Evolutionary conservation across 208 protist genomes (phyloP).

Genomic region (Acanthamoeba quina): DNA sequence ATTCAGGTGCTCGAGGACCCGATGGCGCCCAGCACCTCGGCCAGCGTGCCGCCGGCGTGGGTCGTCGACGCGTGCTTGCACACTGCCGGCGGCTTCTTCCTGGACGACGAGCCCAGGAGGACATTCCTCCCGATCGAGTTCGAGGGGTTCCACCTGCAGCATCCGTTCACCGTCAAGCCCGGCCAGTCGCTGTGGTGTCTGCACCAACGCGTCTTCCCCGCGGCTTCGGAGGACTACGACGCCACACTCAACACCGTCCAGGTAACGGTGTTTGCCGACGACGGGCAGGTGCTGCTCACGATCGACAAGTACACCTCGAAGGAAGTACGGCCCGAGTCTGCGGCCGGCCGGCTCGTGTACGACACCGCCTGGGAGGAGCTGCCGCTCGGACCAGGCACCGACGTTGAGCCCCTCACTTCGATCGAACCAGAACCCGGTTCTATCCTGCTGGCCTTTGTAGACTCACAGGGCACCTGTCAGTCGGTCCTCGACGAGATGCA

Average conservation of each 20-base stretch:
- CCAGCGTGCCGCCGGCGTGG: background rate
- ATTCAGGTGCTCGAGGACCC: background rate
- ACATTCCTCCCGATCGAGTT: constrained; percentile 49
- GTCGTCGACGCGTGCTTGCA: constrained; percentile 58
- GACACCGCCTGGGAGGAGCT: constrained; percentile 29
- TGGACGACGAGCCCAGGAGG: background rate
- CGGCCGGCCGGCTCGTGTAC: background rate
- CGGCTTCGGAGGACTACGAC: background rate
- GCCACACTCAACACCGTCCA: background rate
- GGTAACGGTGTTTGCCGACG: background rate
- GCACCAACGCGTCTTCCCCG: background rate
- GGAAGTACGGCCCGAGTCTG: background rate
- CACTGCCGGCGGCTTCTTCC: constrained; percentile 40
- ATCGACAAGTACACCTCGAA: constrained; percentile 17
- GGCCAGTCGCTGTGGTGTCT: constrained; percentile 11
- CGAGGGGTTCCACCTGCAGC: background rate
- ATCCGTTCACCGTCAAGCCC: background rate
- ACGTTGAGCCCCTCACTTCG: background rate
- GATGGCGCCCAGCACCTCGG: background rate
- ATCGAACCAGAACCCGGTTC: background rate
- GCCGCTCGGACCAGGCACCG: background rate
- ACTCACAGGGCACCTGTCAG: background rate
- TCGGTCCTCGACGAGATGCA: background rate
- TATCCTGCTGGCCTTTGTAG: background rate
- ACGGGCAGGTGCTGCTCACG: constrained; percentile 21